Evolutionary conservation across 306 rosid species (phyloP), one percentile per base, ranked within the genome.

Genomic region (Vicia villosa): DNA sequence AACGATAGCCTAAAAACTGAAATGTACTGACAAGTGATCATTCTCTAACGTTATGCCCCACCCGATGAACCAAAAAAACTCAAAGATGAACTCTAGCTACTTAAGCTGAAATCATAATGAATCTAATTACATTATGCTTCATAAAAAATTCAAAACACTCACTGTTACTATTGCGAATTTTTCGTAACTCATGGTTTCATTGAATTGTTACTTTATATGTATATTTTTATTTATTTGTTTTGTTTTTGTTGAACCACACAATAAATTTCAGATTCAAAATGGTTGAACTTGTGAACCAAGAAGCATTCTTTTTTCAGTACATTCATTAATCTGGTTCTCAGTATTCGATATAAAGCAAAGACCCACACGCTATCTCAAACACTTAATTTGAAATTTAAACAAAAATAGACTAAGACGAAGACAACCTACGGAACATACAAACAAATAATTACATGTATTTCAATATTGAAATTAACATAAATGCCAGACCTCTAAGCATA

Each of bases 401-500:
- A 55, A 55, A 19, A 56, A 56, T 26, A 36, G 63, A 21, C 68
- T 62, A 60, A 20, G 43, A 52, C 46, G 1, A 4, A 32, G 37
- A 32, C 8, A 32, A 32, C 37, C 37, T 32, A 32, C 6, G 9
- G 59, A 68, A 38, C 6, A 51, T 32, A 59, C 34, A 26, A 24
- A n/a, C 32, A 77, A 68, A 64, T 0, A 32, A 15, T 4, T 37
- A 7, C 21, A 46, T 5, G 16, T 30, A 34, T 37, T 76, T 60
- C 22, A 16, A 52, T 64, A 21, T 54, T 73, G 38, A 36, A 30
- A 64, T 52, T 46, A 52, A 5, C 1, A 19, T 12, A 13, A 69
- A 63, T 71, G 30, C 42, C 75, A 68, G 30, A 68, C 3, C 34
- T 38, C 13, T 61, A 74, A 59, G 69, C 77, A 74, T 19, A 46